phyloP scores from a whole-genome alignment of 441 rosid genomes.

The Adansonia rubrostipa region DNA sequence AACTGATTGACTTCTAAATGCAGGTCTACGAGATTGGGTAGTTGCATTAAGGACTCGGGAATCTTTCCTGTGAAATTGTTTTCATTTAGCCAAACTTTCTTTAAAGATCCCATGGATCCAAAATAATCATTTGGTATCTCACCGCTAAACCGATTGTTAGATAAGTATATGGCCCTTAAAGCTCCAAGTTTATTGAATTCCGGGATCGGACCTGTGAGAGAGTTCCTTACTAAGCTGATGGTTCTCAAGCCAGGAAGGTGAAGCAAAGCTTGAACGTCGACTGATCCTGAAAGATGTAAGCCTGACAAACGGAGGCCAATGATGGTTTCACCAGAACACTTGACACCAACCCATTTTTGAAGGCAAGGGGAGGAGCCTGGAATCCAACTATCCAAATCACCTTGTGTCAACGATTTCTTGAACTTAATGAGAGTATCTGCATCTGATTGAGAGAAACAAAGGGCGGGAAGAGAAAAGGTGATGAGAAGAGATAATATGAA shows the following conservation, averaged over 20 bases:
- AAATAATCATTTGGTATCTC: conserved; percentile 61
- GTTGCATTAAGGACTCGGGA: conserved; percentile 56
- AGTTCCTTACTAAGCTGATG: conserved; percentile 58
- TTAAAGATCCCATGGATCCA: conserved; percentile 50
- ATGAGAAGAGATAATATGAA: conserved; percentile 21
- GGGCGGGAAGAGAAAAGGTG: conserved; percentile 21
- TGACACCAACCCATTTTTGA: conserved; percentile 62
- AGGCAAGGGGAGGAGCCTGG: conserved; percentile 54
- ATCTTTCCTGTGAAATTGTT: conserved; percentile 66
- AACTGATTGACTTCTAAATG: conserved; percentile 73
- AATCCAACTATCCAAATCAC: conserved; percentile 59
- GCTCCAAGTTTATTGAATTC: conserved; percentile 60
- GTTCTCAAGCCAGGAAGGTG: conserved; percentile 56
- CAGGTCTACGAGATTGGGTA: conserved; percentile 53
- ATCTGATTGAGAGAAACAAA: conserved; percentile 41
- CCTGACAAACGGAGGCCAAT: conserved; percentile 61
- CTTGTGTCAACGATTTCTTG: conserved; percentile 45
- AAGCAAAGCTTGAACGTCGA: conserved; percentile 49
- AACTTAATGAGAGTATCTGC: conserved; percentile 51
- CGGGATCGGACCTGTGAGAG: conserved; percentile 65
- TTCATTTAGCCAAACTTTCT: conserved; percentile 61
- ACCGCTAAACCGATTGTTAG: conserved; percentile 61
- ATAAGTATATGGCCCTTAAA: conserved; percentile 56
- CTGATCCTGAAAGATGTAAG: conserved; percentile 54
- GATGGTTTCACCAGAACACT: conserved; percentile 52